Evolutionary conservation across 306 rosid species (phyloP), one percentile per base, ranked within the genome.

Genomic region (Quercus variabilis): DNA sequence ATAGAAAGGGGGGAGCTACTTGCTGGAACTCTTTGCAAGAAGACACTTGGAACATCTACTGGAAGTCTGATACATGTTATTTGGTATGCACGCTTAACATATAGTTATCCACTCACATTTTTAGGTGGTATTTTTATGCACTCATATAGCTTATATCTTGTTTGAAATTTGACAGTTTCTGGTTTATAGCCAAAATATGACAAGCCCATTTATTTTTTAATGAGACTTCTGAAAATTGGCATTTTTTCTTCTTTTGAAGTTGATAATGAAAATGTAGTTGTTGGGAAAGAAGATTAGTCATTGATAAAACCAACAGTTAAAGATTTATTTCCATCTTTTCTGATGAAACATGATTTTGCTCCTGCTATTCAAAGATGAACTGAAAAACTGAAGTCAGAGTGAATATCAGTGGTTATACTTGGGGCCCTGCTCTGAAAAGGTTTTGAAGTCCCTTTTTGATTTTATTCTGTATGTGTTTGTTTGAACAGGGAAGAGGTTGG

Each of bases 11-110:
- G 99, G 76, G 99, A 95, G 70, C 85, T 95, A 43, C 94, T 95
- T 31, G 76, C 94, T 75, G 99, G 99, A 74, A 93, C 99, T 74
- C 96, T 95, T 25, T 95, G 99, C 92, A 95, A 95, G 83, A 95
- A 90, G 92, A 78, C 99, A 0, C 94, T 95, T 58, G 99, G 99
- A 84, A 86, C 99, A 52, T 92, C 97, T 74, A 72, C 90, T 0
- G 99, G 99, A 82, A 95, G 99, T 95, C 99, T 95, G 62, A 91
- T 95, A 83, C 99, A 95, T 72, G 98, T 95, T 69, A 88, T 95
- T 76, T 95, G 99, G 99, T 95, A 91, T 74, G 88, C 73, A 31
- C 2, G 79, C 74, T 77, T 23, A 13, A 43, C 38, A 58, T 65
- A 57, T 41, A 23, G 13, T 71, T 74, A 4, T 67, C 51, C 15